These are phyloP conservation scores for Juncus effusus DNA, from an alignment of 176 grass and related monocot genomes.

Conservation along the genomic window DNA sequence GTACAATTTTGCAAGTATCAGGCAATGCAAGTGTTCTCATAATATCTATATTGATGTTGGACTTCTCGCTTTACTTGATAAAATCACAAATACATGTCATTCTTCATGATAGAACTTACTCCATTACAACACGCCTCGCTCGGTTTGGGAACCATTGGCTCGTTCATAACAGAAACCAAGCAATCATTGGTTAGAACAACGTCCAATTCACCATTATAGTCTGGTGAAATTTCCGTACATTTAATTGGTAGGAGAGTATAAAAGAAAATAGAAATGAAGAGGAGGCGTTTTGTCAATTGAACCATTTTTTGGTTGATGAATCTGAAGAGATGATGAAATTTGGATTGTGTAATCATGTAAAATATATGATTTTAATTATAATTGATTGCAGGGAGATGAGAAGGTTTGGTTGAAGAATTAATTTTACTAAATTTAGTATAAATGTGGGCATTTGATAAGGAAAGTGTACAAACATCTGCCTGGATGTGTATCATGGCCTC, in stretches of 20 bases:
- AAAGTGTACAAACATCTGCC: too few relatives aligned
- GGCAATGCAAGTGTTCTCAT: constrained; percentile 3
- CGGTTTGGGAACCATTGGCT: not conserved
- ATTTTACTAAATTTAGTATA: too few relatives aligned
- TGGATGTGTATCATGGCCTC: too few relatives aligned
- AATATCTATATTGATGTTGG: not conserved
- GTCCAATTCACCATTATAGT: too few relatives aligned
- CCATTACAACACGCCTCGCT: not conserved
- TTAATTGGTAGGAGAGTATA: not conserved
- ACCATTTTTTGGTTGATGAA: constrained; percentile 9
- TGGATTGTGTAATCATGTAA: too few relatives aligned
- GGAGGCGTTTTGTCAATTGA: not conserved
- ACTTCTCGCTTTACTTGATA: not conserved
- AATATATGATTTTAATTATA: too few relatives aligned
- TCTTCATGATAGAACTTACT: not conserved
- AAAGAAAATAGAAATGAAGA: constrained; percentile 7
- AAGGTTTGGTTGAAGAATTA: too few relatives aligned
- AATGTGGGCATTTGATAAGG: too few relatives aligned
- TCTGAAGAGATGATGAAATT: too few relatives aligned
- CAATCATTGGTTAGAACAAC: not conserved
- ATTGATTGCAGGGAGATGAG: too few relatives aligned
- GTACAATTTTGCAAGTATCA: constrained; percentile 14
- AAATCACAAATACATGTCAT: constrained; percentile 16
- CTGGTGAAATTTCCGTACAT: too few relatives aligned
- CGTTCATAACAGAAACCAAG: not conserved